Conservation (phyloP, 768 basidiomycete genomes). For the Lyophyllum semitale region DNA sequence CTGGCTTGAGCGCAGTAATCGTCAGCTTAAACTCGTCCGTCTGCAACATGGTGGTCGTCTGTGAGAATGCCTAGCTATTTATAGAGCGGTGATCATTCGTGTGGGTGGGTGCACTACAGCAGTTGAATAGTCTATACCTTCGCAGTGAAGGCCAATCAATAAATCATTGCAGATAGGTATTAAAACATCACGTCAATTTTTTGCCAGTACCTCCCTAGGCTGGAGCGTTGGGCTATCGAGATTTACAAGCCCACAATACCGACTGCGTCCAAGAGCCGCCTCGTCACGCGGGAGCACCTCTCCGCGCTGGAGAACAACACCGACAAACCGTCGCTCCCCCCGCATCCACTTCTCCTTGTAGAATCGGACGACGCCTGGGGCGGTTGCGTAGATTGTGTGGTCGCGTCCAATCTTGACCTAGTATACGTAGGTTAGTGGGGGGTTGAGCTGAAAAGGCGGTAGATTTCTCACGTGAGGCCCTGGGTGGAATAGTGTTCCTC, state of each 20-base stretch:
- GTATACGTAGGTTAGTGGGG: constrained; percentile 7
- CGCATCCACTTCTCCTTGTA: constrained; percentile 82
- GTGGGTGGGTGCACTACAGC: too few relatives aligned
- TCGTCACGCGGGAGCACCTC: constrained; percentile 90
- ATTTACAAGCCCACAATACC: constrained; percentile 80
- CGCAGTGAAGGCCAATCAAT: constrained; percentile 2
- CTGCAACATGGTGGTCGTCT: constrained; percentile 23
- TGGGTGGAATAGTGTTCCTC: constrained; percentile 90
- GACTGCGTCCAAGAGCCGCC: constrained; percentile 70
- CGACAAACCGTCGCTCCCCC: constrained; percentile 77
- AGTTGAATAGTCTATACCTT: too few relatives aligned
- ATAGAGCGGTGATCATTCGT: constrained; percentile 7
- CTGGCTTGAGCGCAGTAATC: constrained; percentile 14
- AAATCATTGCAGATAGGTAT: constrained; percentile 5
- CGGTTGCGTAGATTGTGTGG: constrained; percentile 90
- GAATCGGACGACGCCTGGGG: constrained; percentile 92
- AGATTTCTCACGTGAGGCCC: constrained; percentile 79
- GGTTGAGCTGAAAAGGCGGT: not conserved
- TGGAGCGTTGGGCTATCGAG: constrained; percentile 40
- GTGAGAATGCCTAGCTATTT: constrained; percentile 10
- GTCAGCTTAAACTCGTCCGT: constrained; percentile 13
- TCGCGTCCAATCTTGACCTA: constrained; percentile 92
- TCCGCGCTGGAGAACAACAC: constrained; percentile 79
- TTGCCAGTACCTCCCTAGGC: constrained; percentile 13
- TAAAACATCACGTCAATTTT: constrained; percentile 17